Evolutionary conservation across 1,284 basidiomycete genomes (phyloP).

Genomic region (Ustilago bromivora): DNA sequence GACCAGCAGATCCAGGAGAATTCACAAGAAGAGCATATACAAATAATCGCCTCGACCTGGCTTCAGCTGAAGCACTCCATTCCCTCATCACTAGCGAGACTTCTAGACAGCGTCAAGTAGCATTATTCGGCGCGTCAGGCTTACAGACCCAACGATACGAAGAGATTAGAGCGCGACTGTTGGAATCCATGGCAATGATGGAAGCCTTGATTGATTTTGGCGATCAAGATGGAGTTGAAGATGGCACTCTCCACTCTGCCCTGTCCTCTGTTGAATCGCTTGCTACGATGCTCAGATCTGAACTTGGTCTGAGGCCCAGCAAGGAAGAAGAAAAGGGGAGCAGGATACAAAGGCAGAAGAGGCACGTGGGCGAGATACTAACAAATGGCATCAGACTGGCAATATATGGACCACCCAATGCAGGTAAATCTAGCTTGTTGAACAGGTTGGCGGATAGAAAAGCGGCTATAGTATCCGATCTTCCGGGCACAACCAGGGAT

Average conservation of each 20-base stretch:
- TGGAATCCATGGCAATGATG: constrained; percentile 79
- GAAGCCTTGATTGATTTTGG: constrained; percentile 92
- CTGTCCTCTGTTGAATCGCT: constrained; percentile 6
- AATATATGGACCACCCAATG: constrained; percentile 90
- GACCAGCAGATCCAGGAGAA: constrained; percentile 85
- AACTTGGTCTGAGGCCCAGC: constrained; percentile 10
- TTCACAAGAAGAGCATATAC: constrained; percentile 86
- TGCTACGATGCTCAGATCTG: constrained; percentile 7
- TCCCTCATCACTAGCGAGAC: constrained; percentile 88
- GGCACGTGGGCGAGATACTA: constrained; percentile 80
- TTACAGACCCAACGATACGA: constrained; percentile 73
- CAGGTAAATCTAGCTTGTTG: constrained; percentile 85
- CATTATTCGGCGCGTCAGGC: constrained; percentile 77
- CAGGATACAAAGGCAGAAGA: not conserved
- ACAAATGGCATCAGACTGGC: constrained; percentile 83
- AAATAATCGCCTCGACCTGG: constrained; percentile 82
- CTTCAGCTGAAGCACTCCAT: constrained; percentile 84
- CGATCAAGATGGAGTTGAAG: constrained; percentile 86
- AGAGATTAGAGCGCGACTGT: constrained; percentile 76
- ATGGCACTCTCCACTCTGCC: constrained; percentile 75
- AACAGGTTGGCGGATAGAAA: constrained; percentile 85
- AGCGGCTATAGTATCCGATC: constrained; percentile 85
- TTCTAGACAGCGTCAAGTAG: constrained; percentile 80
- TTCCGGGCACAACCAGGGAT: constrained; percentile 89
- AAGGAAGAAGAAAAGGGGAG: not conserved